Percentiles rank a stretch among this genome's conserved stretches.
Evolutionary conservation across 2,329 filamentous ascomycete species (phyloP).

Genomic region (Hypoxylon sp.): DNA sequence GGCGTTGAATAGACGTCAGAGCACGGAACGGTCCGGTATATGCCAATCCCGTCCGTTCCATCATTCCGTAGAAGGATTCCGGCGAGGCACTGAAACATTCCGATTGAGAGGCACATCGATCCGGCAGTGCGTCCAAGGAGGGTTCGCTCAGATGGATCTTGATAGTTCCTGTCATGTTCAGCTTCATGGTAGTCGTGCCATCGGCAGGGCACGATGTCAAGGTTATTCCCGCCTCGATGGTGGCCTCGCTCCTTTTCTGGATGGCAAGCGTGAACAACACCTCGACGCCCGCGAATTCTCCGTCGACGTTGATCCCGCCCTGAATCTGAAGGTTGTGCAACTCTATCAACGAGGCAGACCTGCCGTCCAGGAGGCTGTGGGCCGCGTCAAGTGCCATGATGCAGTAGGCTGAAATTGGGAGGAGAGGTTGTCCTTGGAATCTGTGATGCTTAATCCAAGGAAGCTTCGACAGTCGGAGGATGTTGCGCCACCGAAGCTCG

Average conservation of each 20-base stretch:
- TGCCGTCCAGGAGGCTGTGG: conserved; percentile 36
- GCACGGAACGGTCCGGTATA: conserved; percentile 52
- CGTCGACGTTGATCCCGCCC: conserved; percentile 41
- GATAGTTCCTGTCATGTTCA: conserved; percentile 48
- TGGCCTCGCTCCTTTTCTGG: conserved; percentile 11
- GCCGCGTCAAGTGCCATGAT: conserved; percentile 57
- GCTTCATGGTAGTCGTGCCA: conserved; percentile 46
- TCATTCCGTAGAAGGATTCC: conserved; percentile 52
- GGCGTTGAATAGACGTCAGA: conserved; percentile 46
- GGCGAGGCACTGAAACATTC: conserved; percentile 47
- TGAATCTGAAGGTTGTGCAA: conserved; percentile 41
- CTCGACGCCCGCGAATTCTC: conserved; percentile 48
- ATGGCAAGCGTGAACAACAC: conserved; percentile 48
- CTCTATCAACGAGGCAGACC: conserved; percentile 40
- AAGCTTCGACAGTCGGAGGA: conserved; percentile 49
- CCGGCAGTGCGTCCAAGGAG: conserved; percentile 40
- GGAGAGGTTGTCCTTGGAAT: conserved; percentile 54
- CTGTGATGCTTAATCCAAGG: conserved; percentile 53
- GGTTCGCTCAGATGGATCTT: conserved; percentile 46
- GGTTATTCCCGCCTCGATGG: conserved; percentile 46
- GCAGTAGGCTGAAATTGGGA: conserved; percentile 58
- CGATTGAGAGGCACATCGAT: conserved; percentile 28
- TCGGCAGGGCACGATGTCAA: conserved; percentile 48
- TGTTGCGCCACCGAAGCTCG: conserved; percentile 52
- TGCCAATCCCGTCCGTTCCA: conserved; percentile 48